A percentile compares a stretch with the other conserved stretches of the same genome.
Conservation (phyloP, 192 early-diverging fungal species). For the Coemansia sp. region DNA sequence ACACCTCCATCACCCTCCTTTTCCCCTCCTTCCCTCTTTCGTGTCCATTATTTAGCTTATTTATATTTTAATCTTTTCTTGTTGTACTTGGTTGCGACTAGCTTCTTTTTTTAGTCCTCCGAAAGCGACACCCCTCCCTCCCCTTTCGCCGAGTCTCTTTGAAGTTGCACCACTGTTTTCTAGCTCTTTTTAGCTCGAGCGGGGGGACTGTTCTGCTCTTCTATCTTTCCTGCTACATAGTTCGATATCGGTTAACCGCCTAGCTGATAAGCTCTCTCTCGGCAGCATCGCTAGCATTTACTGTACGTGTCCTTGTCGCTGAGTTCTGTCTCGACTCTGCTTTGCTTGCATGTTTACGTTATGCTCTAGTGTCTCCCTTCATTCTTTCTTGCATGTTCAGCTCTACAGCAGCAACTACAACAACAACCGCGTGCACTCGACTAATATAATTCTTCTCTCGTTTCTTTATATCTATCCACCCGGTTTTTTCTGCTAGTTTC, state of each 20-base stretch:
- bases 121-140: not conserved
- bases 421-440: not conserved
- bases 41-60: not conserved
- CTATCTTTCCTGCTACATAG: not conserved
- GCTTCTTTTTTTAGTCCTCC: not conserved
- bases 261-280: not conserved
- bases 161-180: not conserved
- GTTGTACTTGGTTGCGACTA: not conserved
- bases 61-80: conserved; percentile 1
- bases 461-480: not conserved
- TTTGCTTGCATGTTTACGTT: conserved; percentile 1
- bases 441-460: not conserved
- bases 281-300: not conserved
- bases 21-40: not conserved
- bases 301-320: not conserved
- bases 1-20: not conserved
- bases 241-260: not conserved
- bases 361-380: not conserved
- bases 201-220: not conserved
- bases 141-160: not conserved
- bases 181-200: not conserved
- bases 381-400: not conserved
- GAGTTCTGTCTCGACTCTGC: not conserved
- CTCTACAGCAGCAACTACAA: not conserved
- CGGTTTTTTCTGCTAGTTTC: not conserved